Evolutionary conservation across 106 monocot genomes (phyloP), one percentile per base, ranked within the genome.

Genomic region (Triglochin maritima): DNA sequence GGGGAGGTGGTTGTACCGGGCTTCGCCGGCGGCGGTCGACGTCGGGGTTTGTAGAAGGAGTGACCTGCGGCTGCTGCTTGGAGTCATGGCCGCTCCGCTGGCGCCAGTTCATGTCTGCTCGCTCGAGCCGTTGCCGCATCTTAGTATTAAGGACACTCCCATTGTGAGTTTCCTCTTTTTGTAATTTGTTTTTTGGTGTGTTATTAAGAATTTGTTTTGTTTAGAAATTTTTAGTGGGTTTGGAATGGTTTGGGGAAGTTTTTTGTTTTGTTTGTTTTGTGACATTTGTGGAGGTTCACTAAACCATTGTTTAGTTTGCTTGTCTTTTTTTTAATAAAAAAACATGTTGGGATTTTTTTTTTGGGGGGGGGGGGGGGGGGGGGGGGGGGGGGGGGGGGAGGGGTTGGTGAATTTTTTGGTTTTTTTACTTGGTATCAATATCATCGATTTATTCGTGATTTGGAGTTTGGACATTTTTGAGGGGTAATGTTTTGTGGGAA

Each of bases 61-160:
- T 49, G 93, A 93, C 65, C 72, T 86, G 56, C 63, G 86, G 50
- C 74, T 94, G 8, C 78, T 94, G 14, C 76, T 94, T 5, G 93
- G 93, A 8, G 89, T 94, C 15, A 89, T 94, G 89, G 89, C 86
- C 9, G 93, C 89, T 6, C 93, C 89, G 9, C 84, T 89, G 13
- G 93, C 84, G 10, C 89, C 93, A 9, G 63, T 94, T 13, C 81
- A 77, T 57, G 93, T 86, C 16, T 67, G 72, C 77, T 63, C 78
- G 9, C 69, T 77, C 53, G 81, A 88, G 44, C 78, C 80, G 5
- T 53, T 85, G 45, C 89, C 82, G 7, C 82, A 76, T 54, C 85
- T 85, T 47, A 83, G 85, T 75, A 81, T 85, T 66, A 89, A 89
- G 49, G 82, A 89, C 60, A 79, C 85, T 14, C 85, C 89, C 72